Evolutionary conservation across 148 eudicot species (phyloP).

Genomic region (Chenopodium berlandieri): DNA sequence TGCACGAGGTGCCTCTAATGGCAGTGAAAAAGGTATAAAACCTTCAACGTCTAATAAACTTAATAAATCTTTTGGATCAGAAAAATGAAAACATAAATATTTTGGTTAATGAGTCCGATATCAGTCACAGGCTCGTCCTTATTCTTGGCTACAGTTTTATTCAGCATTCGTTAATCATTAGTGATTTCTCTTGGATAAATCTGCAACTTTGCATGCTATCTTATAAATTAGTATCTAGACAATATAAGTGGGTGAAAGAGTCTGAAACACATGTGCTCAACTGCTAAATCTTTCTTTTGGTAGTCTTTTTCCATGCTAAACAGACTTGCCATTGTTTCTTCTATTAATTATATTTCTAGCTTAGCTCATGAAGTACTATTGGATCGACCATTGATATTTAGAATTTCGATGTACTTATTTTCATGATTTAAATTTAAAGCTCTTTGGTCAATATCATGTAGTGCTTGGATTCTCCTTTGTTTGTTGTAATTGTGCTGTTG

Average conservation of each 20-base stretch:
- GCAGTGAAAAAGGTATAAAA: slow-evolving; percentile 53
- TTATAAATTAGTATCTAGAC: background rate
- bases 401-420: background rate
- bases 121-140: background rate
- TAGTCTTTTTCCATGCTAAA: background rate
- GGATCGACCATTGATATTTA: background rate
- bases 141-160: background rate
- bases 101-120: background rate
- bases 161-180: background rate
- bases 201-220: background rate
- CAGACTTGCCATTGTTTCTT: background rate
- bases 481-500: slow-evolving; percentile 14
- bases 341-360: background rate
- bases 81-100: background rate
- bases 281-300: background rate
- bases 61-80: background rate
- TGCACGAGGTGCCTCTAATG: slow-evolving; percentile 52
- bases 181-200: background rate
- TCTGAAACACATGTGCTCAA: too few relatives aligned
- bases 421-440: background rate
- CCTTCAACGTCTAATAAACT: background rate
- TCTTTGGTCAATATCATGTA: background rate
- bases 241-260: background rate
- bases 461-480: background rate
- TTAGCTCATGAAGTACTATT: background rate